Percentiles rank a stretch among this genome's conserved stretches.
phyloP scores from a whole-genome alignment of 768 basidiomycete species.

The Leucosporidium scottii region DNA sequence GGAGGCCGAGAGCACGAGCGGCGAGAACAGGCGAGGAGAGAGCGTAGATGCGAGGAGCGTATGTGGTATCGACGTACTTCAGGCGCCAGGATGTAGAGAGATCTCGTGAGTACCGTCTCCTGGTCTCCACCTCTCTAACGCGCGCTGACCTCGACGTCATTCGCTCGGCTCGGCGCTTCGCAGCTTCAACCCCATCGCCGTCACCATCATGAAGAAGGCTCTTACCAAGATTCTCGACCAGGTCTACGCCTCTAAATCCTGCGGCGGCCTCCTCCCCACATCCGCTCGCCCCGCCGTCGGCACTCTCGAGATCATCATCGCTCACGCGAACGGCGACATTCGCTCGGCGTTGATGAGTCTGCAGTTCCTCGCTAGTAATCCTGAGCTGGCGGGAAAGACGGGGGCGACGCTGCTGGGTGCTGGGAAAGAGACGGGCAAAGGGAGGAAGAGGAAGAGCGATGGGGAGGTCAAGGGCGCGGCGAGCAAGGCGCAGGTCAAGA shows the following conservation, averaged over 20 bases:
- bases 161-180: not conserved
- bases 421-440: conserved; percentile 38
- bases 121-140: not conserved
- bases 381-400: conserved; percentile 29
- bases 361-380: conserved; percentile 61
- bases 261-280: conserved; percentile 44
- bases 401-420: conserved; percentile 1
- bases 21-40: conserved; percentile 49
- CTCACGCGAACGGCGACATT: conserved; percentile 81
- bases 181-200: conserved; percentile 88
- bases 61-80: conserved; percentile 59
- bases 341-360: conserved; percentile 87
- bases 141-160: not conserved
- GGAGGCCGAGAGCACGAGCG: conserved; percentile 46
- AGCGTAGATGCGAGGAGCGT: conserved; percentile 63
- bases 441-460: conserved; percentile 39
- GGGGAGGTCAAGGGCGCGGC: conserved; percentile 30
- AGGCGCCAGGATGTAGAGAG: conserved; percentile 68
- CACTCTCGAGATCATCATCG: conserved; percentile 65
- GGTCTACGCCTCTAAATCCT: conserved; percentile 4
- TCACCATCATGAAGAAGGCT: conserved; percentile 73
- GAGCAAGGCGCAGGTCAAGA: conserved; percentile 25
- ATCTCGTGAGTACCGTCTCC: conserved; percentile 57
- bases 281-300: conserved; percentile 46
- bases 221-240: conserved; percentile 48